Evolutionary conservation across 257 asterid genomes (phyloP).

Genomic region (Knoxia roxburghii): DNA sequence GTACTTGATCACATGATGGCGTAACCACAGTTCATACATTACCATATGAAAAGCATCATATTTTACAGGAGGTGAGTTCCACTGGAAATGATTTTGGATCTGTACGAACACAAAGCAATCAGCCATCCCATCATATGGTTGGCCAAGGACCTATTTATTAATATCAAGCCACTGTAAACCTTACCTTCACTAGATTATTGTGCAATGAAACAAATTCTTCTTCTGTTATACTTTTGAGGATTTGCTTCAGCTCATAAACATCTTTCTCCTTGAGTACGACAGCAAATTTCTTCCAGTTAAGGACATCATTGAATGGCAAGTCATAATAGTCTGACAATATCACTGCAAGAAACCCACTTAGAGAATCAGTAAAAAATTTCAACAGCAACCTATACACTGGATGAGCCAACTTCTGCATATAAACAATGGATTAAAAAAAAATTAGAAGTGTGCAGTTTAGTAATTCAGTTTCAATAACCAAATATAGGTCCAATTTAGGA

Average conservation of each 20-base stretch:
- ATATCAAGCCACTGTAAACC: background rate
- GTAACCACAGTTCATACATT: conserved; percentile 96
- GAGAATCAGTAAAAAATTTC: conserved; percentile 10
- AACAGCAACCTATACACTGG: background rate
- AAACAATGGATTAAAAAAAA: background rate
- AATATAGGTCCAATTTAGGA: too few relatives aligned
- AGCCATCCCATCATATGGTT: background rate
- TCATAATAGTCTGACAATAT: conserved; percentile 90
- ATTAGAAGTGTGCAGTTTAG: background rate
- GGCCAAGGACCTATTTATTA: background rate
- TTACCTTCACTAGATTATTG: conserved; percentile 87
- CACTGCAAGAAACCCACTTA: conserved; percentile 51
- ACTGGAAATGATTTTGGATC: conserved; percentile 91
- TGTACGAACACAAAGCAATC: conserved; percentile 21
- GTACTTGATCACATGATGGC: conserved; percentile 84
- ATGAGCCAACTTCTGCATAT: background rate
- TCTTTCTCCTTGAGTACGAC: conserved; percentile 81
- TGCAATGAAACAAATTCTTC: conserved; percentile 71
- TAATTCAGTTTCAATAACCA: background rate
- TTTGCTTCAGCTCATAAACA: conserved; percentile 84
- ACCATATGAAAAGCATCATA: conserved; percentile 92
- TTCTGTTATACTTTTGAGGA: conserved; percentile 69
- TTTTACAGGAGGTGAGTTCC: conserved; percentile 78
- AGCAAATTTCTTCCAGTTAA: conserved; percentile 77
- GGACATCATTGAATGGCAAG: conserved; percentile 87